phyloP scores from a whole-genome alignment of 345 rosid species.

The Hevea brasiliensis region DNA sequence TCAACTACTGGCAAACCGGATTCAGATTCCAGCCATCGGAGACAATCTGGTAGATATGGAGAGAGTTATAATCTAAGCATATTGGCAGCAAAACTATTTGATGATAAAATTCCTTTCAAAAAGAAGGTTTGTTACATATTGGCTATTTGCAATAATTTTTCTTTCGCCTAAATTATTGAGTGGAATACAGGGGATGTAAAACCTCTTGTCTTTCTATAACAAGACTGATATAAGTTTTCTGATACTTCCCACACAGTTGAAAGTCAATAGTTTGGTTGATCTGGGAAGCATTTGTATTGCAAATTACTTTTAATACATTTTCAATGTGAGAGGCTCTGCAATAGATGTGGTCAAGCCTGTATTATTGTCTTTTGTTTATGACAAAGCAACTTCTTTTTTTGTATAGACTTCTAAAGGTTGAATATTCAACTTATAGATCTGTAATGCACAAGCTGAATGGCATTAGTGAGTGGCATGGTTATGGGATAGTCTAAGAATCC shows the following conservation, averaged over 20 bases:
- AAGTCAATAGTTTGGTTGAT: neutral
- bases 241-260: neutral
- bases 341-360: neutral
- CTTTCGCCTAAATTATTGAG: neutral
- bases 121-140: slow-evolving; percentile 41
- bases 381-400: neutral
- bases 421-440: neutral
- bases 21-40: slow-evolving; percentile 19
- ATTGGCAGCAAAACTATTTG: slow-evolving; percentile 38
- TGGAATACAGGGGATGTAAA: neutral
- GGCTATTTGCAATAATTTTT: neutral
- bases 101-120: slow-evolving; percentile 46
- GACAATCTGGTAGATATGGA: slow-evolving; percentile 9
- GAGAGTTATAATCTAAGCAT: slow-evolving; percentile 21
- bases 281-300: neutral
- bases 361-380: neutral
- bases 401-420: neutral
- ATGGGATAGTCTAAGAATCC: neutral
- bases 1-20: slow-evolving; percentile 31
- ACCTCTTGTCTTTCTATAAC: neutral
- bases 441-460: neutral
- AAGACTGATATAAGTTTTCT: neutral
- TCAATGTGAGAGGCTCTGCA: neutral
- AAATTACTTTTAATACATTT: neutral
- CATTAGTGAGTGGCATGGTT: neutral